Evolutionary conservation across 2,329 filamentous ascomycete genomes (phyloP), one percentile per base, ranked within the genome.

Genomic region (Pseudogymnoascus sp.): DNA sequence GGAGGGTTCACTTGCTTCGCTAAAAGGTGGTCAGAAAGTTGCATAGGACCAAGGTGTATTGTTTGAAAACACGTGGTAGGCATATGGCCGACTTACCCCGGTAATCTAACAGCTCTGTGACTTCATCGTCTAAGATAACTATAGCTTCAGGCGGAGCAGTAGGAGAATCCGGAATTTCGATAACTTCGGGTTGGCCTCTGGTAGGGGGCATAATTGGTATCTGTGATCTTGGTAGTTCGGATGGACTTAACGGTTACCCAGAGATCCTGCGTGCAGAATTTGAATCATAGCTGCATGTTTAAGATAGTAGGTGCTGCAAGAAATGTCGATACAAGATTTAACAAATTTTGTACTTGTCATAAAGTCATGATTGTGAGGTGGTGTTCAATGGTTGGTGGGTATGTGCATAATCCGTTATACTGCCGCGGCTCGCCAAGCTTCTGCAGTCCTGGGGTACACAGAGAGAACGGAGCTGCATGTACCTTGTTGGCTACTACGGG

Each of bases 401-500:
- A 7, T 25, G n/a, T 32, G 25, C 28, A 32, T 18, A 32, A 32
- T 54, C 18, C 22, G 22, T 25, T 25, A 25, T 25, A 32, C 25
- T 54, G n/a, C 47, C 8, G 14, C 32, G 4, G 25, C 25, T 50
- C 43, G 43, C 25, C 47, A 54, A 54, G 47, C 47, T 54, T 9
- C 4, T 30, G 7, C n/a, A 4, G 39, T 22, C 16, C 6, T 25
- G 41, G 41, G 7, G 43, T 54, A 20, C 12, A 28, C 2, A 54
- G 22, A 47, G 12, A 25, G 22, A 54, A 28, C 16, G 16, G 28
- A 20, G 47, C 47, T 32, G 16, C 16, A 54, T 54, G 47, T 34
- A 54, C 47, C 47, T 54, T 54, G 47, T 54, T 54, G 47, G 47
- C 47, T 54, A 18, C 30, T 54, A 54, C 47, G 47, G 47, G 16